Conservation (phyloP, 164 flowering plant species). For the Aristolochia californica region DNA sequence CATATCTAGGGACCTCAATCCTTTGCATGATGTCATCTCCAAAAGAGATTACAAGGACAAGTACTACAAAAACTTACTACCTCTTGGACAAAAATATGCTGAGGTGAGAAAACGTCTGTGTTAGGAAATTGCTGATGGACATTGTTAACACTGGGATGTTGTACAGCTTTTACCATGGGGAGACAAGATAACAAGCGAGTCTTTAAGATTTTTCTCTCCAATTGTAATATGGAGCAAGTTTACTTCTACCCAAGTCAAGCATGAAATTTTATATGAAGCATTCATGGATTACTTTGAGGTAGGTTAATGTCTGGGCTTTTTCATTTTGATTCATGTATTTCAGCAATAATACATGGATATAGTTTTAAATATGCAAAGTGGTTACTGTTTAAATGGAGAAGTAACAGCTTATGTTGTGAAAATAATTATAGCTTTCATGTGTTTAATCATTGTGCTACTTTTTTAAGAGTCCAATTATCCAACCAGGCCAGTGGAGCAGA, state of each 20-base stretch:
- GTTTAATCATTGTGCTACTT: too few relatives aligned
- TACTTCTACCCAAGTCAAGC: slow-evolving; percentile 40
- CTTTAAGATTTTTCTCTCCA: slow-evolving; percentile 87
- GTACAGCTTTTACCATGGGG: slow-evolving; percentile 99
- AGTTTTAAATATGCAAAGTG: too few relatives aligned
- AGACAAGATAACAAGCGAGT: slow-evolving; percentile 82
- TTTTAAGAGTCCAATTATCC: background rate
- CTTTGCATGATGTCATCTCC: slow-evolving; percentile 58
- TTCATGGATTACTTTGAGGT: slow-evolving; percentile 87
- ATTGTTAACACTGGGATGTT: slow-evolving; percentile 33
- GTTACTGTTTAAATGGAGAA: slow-evolving; percentile 2
- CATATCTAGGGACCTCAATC: slow-evolving; percentile 81
- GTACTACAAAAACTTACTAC: slow-evolving; percentile 57
- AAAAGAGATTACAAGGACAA: slow-evolving; percentile 60
- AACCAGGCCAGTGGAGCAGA: too few relatives aligned
- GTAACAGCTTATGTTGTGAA: too few relatives aligned
- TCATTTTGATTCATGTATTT: background rate
- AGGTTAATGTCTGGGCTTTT: slow-evolving; percentile 1
- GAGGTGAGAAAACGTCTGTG: slow-evolving; percentile 32
- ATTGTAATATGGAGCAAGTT: slow-evolving; percentile 88
- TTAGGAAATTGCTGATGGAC: slow-evolving; percentile 11
- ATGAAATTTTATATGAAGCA: slow-evolving; percentile 55
- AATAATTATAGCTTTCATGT: too few relatives aligned
- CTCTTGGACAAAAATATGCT: slow-evolving; percentile 61
- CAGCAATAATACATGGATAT: background rate